phyloP scores from a whole-genome alignment of 371 early-diverging fungal genomes.

The Apophysomyces ossiformis region DNA sequence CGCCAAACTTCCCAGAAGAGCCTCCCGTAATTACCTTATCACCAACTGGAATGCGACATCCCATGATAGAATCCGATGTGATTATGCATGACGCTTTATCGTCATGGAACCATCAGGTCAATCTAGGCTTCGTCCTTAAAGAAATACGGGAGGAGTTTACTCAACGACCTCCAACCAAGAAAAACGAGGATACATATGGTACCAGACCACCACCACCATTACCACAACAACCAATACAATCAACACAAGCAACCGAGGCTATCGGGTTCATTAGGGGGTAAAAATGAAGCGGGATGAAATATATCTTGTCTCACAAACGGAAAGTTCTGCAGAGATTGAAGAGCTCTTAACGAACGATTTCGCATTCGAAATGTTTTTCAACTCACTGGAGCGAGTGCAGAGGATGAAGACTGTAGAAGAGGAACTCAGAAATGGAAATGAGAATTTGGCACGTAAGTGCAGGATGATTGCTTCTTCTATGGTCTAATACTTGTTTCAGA shows the following conservation, averaged over 20 bases:
- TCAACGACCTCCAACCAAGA: slow-evolving; percentile 45
- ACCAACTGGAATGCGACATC: slow-evolving; percentile 58
- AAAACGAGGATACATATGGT: slow-evolving; percentile 34
- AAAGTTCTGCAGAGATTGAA: slow-evolving; percentile 52
- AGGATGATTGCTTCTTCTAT: not conserved
- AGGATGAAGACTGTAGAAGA: slow-evolving; percentile 56
- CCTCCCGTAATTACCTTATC: slow-evolving; percentile 64
- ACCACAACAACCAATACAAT: slow-evolving; percentile 52
- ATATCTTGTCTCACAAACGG: slow-evolving; percentile 19
- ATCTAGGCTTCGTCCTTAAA: slow-evolving; percentile 56
- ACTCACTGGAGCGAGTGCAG: slow-evolving; percentile 56
- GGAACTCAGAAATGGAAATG: slow-evolving; percentile 61
- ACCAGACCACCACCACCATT: slow-evolving; percentile 52
- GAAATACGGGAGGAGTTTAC: slow-evolving; percentile 56
- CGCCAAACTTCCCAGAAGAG: slow-evolving; percentile 58
- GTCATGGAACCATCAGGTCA: slow-evolving; percentile 24
- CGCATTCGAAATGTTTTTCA: slow-evolving; percentile 63
- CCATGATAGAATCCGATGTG: slow-evolving; percentile 59
- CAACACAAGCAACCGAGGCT: slow-evolving; percentile 20
- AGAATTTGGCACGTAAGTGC: slow-evolving; percentile 59
- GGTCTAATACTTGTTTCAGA: slow-evolving; percentile 29
- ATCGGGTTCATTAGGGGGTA: slow-evolving; percentile 28
- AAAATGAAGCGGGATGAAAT: slow-evolving; percentile 8
- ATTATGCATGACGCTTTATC: slow-evolving; percentile 44
- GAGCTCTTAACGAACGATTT: slow-evolving; percentile 55